phyloP scores from a whole-genome alignment of 176 grass and related monocot species.

The Typha latifolia region DNA sequence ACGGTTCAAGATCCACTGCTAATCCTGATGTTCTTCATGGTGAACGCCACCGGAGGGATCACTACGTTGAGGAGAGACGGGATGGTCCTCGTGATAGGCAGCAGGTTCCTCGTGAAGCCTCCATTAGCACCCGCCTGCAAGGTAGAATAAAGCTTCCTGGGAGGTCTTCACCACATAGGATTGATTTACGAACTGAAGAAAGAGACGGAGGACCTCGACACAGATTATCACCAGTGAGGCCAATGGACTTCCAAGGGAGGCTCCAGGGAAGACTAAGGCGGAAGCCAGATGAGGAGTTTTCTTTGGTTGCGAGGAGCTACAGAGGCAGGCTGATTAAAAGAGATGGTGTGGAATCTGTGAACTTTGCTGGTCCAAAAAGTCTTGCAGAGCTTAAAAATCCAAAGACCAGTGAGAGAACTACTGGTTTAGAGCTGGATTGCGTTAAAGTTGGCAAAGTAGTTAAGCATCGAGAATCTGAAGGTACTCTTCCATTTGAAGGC shows the following conservation, averaged over 20 bases:
- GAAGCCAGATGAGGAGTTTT: neutral
- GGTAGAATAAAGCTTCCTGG: constrained; percentile 45
- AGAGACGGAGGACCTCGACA: constrained; percentile 18
- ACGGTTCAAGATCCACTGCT: constrained; percentile 2
- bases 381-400: constrained; percentile 54
- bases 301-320: neutral
- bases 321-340: neutral
- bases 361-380: constrained; percentile 35
- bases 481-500: constrained; percentile 33
- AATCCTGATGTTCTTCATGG: neutral
- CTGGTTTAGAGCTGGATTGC: constrained; percentile 1
- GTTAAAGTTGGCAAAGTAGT: constrained; percentile 28
- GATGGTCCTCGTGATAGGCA: neutral
- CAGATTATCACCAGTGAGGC: constrained; percentile 1
- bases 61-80: constrained; percentile 23
- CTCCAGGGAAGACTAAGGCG: neutral
- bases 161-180: constrained; percentile 15
- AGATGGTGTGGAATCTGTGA: neutral
- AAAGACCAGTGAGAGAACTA: constrained; percentile 18
- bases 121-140: constrained; percentile 25
- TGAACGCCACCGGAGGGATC: neutral
- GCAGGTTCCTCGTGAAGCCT: neutral
- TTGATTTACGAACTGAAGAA: constrained; percentile 20
- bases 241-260: neutral
- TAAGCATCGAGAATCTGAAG: constrained; percentile 11